A percentile compares a stretch with the other conserved stretches of the same genome.
phyloP scores from a whole-genome alignment of 306 rosid species.

The Dryas octopetala region DNA sequence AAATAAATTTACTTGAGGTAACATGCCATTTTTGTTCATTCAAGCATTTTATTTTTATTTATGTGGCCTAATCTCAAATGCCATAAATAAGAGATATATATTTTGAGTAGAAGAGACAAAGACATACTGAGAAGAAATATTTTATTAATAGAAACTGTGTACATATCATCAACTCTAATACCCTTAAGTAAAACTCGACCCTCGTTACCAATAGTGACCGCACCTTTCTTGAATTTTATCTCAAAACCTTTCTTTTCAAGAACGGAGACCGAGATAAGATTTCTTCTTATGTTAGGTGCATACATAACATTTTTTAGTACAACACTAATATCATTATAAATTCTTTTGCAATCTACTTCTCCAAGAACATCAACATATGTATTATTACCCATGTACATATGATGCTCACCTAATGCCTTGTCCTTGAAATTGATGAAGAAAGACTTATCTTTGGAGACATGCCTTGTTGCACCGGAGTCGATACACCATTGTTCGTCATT shows the following conservation, averaged over 20 bases:
- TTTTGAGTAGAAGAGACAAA: neutral
- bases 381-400: neutral
- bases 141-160: neutral
- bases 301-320: neutral
- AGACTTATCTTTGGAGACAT: neutral
- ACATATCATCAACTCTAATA: neutral
- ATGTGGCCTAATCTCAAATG: neutral
- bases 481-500: neutral
- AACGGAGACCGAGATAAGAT: neutral
- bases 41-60: neutral
- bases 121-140: neutral
- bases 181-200: neutral
- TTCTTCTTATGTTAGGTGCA: slow-evolving; percentile 2
- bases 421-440: neutral
- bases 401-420: neutral
- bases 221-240: neutral
- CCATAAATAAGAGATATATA: neutral
- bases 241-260: neutral
- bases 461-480: neutral
- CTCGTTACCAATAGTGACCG: neutral
- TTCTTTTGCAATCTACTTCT: neutral
- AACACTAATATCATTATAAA: neutral
- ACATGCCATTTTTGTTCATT: neutral
- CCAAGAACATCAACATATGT: neutral
- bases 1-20: neutral